A percentile compares a stretch with the other conserved stretches of the same genome.
Conservation (phyloP, 352 stramenopile genomes). For the Thalassiosira pacifica region DNA sequence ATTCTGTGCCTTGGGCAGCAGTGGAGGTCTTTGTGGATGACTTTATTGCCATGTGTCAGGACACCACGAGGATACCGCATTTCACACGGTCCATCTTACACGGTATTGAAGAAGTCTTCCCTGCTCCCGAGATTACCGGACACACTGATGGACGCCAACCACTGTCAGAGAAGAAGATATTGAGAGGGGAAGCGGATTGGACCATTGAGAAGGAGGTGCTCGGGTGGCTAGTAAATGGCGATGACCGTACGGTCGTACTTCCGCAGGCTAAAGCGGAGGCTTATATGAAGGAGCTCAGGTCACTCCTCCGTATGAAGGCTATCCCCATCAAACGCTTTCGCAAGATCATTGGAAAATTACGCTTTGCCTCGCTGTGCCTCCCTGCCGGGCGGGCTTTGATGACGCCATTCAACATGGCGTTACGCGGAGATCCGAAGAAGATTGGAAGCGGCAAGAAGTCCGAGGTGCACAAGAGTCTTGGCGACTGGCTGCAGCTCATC, state of each 20-base stretch:
- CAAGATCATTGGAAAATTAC: neutral
- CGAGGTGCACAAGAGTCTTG: constrained; percentile 27
- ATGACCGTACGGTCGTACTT: neutral
- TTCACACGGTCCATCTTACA: constrained; percentile 17
- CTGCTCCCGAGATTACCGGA: neutral
- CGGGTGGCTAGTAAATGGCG: constrained; percentile 20
- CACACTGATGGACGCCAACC: constrained; percentile 2
- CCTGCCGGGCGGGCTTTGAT: no score
- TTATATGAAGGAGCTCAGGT: constrained; percentile 3
- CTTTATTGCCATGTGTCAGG: constrained; percentile 28
- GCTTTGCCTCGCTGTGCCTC: constrained; percentile 10
- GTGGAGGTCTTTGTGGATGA: constrained; percentile 34
- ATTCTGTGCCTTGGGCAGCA: constrained; percentile 3
- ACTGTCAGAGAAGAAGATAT: constrained; percentile 19
- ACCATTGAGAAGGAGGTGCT: no score
- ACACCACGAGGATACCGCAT: neutral
- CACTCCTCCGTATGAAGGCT: neutral
- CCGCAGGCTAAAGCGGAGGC: constrained; percentile 8
- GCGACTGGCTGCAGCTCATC: constrained; percentile 52
- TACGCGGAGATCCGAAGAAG: constrained; percentile 1
- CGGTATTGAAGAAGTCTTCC: constrained; percentile 26
- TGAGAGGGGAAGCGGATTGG: constrained; percentile 13
- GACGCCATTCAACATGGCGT: constrained; percentile 12
- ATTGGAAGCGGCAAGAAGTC: neutral
- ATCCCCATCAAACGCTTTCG: constrained; percentile 6